A percentile compares a stretch with the other conserved stretches of the same genome.
phyloP scores from a whole-genome alignment of 176 grass and related monocot genomes.

The Panicum miliaceum region DNA sequence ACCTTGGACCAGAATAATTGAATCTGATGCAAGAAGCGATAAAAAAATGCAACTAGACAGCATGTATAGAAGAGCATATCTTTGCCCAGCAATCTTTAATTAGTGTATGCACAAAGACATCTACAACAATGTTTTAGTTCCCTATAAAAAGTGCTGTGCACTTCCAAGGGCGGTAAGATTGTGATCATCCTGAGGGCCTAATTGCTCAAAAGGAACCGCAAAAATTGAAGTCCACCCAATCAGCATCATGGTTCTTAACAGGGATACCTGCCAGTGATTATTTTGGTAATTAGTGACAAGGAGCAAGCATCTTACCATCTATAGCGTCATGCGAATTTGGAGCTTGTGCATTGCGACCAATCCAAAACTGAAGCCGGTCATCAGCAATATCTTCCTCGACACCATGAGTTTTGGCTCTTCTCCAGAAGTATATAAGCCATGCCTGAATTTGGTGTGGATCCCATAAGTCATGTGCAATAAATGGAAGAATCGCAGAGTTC shows the following conservation, averaged over 20 bases:
- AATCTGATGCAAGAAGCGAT: slow-evolving; percentile 10
- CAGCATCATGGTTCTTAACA: background rate
- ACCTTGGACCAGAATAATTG: background rate
- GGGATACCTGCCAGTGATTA: background rate
- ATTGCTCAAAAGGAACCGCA: background rate
- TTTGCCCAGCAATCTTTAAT: background rate
- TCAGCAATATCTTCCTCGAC: slow-evolving; percentile 98
- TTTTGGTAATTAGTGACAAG: background rate
- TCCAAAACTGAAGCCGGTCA: slow-evolving; percentile 95
- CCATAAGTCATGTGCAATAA: slow-evolving; percentile 36
- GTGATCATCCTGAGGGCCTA: background rate
- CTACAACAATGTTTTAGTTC: background rate
- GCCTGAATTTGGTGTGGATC: slow-evolving; percentile 52
- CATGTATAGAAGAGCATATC: background rate
- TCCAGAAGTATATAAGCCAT: slow-evolving; percentile 96
- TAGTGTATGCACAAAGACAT: background rate
- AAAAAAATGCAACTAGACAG: background rate
- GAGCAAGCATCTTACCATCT: slow-evolving; percentile 70
- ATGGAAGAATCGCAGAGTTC: slow-evolving; percentile 21
- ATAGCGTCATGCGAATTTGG: slow-evolving; percentile 95
- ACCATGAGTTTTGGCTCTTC: slow-evolving; percentile 89
- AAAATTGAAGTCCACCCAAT: background rate
- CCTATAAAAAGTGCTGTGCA: background rate
- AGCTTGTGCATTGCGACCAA: slow-evolving; percentile 64
- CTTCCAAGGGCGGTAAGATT: background rate